These are phyloP conservation scores for Maudiozyma serrabonitensis DNA, from an alignment of 805 yeast genomes.

Conservation along the genomic window DNA sequence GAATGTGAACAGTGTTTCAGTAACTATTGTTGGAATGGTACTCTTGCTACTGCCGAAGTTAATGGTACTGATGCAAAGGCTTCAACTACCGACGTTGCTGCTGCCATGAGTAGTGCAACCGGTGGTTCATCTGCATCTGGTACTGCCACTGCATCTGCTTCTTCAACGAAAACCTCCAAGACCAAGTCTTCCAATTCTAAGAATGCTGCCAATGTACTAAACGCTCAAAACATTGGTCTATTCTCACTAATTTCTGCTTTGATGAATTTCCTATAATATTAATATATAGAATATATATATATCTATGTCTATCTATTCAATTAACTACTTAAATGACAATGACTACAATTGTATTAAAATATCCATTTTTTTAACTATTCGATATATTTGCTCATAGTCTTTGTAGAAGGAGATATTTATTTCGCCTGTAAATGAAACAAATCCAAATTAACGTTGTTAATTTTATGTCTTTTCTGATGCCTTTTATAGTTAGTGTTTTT, in stretches of 20 bases:
- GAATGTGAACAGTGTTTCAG: slow-evolving; percentile 67
- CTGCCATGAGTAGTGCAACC: slow-evolving; percentile 7
- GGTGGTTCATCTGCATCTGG: slow-evolving; percentile 5
- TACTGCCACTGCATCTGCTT: slow-evolving; percentile 3
- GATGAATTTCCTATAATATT: slow-evolving; percentile 5
- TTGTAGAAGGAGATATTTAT: no score
- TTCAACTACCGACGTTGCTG: neutral
- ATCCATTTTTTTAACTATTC: no score
- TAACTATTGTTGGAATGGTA: slow-evolving; percentile 70
- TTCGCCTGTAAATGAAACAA: no score
- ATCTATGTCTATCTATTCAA: no score
- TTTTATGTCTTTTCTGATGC: neutral
- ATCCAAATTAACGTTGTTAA: no score
- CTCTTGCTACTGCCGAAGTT: slow-evolving; percentile 15
- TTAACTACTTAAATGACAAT: no score
- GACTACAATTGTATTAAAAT: no score
- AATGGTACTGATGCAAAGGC: slow-evolving; percentile 5
- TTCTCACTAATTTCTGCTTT: slow-evolving; percentile 1
- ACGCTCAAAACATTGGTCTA: slow-evolving; percentile 1
- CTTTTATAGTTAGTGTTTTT: neutral
- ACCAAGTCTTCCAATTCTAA: neutral
- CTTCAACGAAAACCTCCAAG: neutral
- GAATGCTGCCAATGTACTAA: slow-evolving; percentile 3
- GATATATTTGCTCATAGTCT: no score
- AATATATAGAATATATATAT: neutral